Base-by-base conservation (phyloP, 2,329 filamentous ascomycete genomes). In the Thelonectria rubi region DNA sequence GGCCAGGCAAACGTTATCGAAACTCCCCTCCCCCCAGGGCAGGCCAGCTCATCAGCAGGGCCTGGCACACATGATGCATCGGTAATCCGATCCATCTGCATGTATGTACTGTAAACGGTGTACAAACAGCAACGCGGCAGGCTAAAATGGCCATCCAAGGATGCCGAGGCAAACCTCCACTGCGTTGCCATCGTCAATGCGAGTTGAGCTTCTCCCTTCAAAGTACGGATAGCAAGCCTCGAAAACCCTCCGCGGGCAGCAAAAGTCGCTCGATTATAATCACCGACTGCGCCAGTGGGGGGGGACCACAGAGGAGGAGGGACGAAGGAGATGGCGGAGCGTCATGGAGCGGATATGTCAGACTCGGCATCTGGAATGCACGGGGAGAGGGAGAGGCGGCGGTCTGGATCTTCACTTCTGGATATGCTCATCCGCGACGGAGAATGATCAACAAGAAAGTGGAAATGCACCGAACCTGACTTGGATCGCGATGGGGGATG, bases 201-300 rank as follows among this genome's bases (percentile, higher is more conserved):
- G 42, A 55, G 52, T 40, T 47, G 52, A 56, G 18, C 32, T 34
- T 34, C 11, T 34, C 32, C 32, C 32, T 12, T 34, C 32, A 34
- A 34, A 34, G 32, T 34, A 34, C 32, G 3, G 3, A 8, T 8
- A 34, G 32, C 6, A 30, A 30, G 45, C 45, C n/a, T 14, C 45
- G 12, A 26, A 50, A 43, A 20, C 21, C 30, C 50, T 64, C 66
- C 64, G 66, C 32, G 32, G 11, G 6, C 4, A 39, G 56, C 65
- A 65, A 67, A 54, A 63, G 66, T 56, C 59, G 51, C 58, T 64
- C 62, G 63, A 50, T 43, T 63, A 64, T n/a, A n/a, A 69, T 70
- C 64, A 65, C 64, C 68, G 67, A 69, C 65, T 46, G n/a, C 45
- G 51, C 65, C 67, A 8, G 32, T 34, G 32, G 63, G 65, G 46